These are phyloP conservation scores for Trypanosoma cruzi DNA, from an alignment of 208 protist species.

Conservation along the genomic window DNA sequence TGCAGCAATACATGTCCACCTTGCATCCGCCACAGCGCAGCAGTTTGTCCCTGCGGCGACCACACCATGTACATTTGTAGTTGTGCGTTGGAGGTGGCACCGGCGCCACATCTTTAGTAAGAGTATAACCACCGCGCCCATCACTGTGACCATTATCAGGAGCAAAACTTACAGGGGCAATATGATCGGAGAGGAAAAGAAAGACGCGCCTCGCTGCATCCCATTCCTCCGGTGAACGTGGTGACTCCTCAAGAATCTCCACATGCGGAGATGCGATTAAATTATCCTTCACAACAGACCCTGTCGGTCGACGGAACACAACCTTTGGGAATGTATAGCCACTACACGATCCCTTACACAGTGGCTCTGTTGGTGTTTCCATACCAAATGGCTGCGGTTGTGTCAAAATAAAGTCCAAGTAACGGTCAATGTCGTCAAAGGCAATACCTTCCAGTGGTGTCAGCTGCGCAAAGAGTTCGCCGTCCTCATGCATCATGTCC, in stretches of 20 bases:
- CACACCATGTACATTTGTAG: constrained; percentile 66
- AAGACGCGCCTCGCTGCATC: constrained; percentile 42
- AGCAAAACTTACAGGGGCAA: constrained; percentile 6
- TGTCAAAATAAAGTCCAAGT: constrained; percentile 34
- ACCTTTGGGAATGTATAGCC: constrained; percentile 65
- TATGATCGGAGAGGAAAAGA: constrained; percentile 41
- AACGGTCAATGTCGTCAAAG: constrained; percentile 68
- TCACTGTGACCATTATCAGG: background rate
- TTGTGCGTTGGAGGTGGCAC: constrained; percentile 19
- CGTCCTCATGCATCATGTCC: constrained; percentile 74
- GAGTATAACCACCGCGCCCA: constrained; percentile 19
- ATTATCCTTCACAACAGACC: constrained; percentile 50
- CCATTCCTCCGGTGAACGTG: constrained; percentile 42
- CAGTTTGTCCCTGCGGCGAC: constrained; percentile 55
- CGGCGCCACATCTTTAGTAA: constrained; percentile 23
- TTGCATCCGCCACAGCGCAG: constrained; percentile 73
- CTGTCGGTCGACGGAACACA: constrained; percentile 55
- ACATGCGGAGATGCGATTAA: constrained; percentile 50
- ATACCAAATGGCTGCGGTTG: background rate
- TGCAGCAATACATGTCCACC: constrained; percentile 77
- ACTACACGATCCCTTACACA: constrained; percentile 63
- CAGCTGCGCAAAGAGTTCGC: constrained; percentile 77
- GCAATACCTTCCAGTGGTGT: constrained; percentile 70
- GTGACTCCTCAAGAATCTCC: constrained; percentile 32
- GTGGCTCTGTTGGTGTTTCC: constrained; percentile 14